Evolutionary conservation across 805 yeast genomes (phyloP), one percentile per base, ranked within the genome.

Genomic region (Priceomyces castillae): DNA sequence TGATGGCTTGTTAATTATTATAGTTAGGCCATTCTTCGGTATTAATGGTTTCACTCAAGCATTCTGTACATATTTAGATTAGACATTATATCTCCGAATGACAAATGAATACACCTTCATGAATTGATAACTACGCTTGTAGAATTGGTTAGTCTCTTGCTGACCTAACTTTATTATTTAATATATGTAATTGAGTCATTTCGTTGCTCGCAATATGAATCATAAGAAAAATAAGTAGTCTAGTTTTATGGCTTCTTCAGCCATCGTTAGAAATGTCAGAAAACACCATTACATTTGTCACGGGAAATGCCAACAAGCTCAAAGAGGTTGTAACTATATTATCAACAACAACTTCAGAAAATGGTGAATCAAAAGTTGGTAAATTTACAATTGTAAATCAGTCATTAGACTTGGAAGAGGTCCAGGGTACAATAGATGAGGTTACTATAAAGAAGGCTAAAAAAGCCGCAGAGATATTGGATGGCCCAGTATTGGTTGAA

Each of bases 401-500:
- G 47, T 72, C 81, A 25, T 60, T 95, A 25, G 99, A 94, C 58
- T 70, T 94, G 15, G 94, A 84, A 40, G 99, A 94, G 67, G 65
- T 94, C 37, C 99, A 94, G 66, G 99, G 97, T 23, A 67, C 92
- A 17, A 77, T 90, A 38, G 83, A 82, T 34, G 86, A 86, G 42
- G 92, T 94, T 34, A 86, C 96, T 0, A 73, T 71, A 36, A 87
- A 82, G 57, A 94, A 94, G 62, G 88, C 95, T 44, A 66, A 73
- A 54, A 74, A 82, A 10, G 96, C 96, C 2, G 85, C 92, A 4
- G 57, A 62, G 10, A 58, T 78, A 7, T 61, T 82, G 3, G 60
- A 71, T 2, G 94, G 95, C 0, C 92, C 98, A 0, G 97, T 89
- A 0, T 73, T 94, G 44, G 97, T 90, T 2, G 99, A 94, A 60